Evolutionary conservation across 768 basidiomycete species (phyloP).

Genomic region (Suillus variegatus): DNA sequence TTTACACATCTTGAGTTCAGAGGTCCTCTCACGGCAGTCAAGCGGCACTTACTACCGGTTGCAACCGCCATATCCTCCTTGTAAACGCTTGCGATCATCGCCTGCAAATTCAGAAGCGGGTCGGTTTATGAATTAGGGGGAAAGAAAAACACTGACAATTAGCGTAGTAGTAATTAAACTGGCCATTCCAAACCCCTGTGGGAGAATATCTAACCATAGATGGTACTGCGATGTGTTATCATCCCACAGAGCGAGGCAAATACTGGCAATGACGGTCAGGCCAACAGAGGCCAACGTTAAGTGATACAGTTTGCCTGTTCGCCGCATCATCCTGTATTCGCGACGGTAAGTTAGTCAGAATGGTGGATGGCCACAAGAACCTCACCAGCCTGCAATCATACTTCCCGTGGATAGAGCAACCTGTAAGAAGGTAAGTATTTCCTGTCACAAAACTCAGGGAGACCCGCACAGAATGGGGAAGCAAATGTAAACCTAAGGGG

Average conservation of each 20-base stretch:
- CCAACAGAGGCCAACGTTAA: constrained; percentile 70
- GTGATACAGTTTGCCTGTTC: constrained; percentile 82
- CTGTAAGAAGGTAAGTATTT: constrained; percentile 39
- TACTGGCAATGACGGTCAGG: constrained; percentile 58
- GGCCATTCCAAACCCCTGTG: constrained; percentile 83
- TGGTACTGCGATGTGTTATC: constrained; percentile 58
- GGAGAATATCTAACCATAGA: constrained; percentile 77
- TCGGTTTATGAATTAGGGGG: constrained; percentile 13
- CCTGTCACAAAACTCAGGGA: constrained; percentile 10
- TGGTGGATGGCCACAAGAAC: constrained; percentile 15
- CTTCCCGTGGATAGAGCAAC: constrained; percentile 83
- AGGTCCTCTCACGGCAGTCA: background rate
- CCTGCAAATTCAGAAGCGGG: constrained; percentile 44
- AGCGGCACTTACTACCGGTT: constrained; percentile 75
- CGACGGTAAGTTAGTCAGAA: constrained; percentile 12
- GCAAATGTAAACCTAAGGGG: constrained; percentile 69
- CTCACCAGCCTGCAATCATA: constrained; percentile 83
- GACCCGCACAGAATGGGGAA: constrained; percentile 81
- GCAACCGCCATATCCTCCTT: constrained; percentile 86
- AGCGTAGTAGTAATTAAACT: constrained; percentile 84
- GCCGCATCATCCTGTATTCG: constrained; percentile 71
- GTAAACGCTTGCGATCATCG: constrained; percentile 81
- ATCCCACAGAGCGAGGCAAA: constrained; percentile 68
- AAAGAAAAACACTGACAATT: constrained; percentile 56
- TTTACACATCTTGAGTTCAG: constrained; percentile 11